Base-by-base conservation (phyloP, 2,329 filamentous ascomycete genomes). In the Colletotrichum simmondsii region DNA sequence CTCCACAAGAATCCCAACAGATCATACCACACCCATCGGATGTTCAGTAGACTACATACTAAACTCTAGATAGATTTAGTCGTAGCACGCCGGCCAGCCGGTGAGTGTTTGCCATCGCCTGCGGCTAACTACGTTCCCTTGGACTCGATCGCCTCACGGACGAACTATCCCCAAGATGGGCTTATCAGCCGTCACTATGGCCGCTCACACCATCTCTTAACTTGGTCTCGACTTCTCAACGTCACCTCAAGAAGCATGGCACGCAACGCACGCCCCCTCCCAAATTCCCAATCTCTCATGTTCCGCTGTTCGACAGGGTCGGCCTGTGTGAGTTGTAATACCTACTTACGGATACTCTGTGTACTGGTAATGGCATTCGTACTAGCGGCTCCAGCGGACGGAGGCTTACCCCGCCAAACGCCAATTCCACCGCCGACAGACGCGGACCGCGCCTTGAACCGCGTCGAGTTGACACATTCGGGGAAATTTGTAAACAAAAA, bases 401-500 rank as follows among this genome's bases (percentile, higher is more conserved):
- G 37, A 24, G 26, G 28, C 19, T 8, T 56, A 69, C 70, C 70
- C 59, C 65, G 69, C 65, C 53, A 58, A n/a, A 56, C 65, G 26
- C 59, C 58, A 32, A 63, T n/a, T n/a, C 19, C 24, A 62, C 58
- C 35, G 7, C 28, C 26, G 4, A 42, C 16, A 32, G n/a, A 64
- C 54, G 32, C 70, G 59, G 60, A 46, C 42, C 46, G 70, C 65
- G 70, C 54, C 54, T 46, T 60, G 26, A 16, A 65, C 60, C 65
- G 66, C 54, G 70, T 64, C 54, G 59, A 57, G 26, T 28, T 37
- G 54, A 65, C 46, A 37, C 35, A 56, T 70, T 57, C 53, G 26
- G 22, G 54, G 66, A 72, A 52, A 72, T 72, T 70, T 46, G 66
- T 72, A 69, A 69, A 69, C 65, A 69, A 71, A 71, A 42, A 68